Evolutionary conservation across 495 filamentous ascomycete species (phyloP), one percentile per base, ranked within the genome.

Genomic region (Trichoderma parareesei): DNA sequence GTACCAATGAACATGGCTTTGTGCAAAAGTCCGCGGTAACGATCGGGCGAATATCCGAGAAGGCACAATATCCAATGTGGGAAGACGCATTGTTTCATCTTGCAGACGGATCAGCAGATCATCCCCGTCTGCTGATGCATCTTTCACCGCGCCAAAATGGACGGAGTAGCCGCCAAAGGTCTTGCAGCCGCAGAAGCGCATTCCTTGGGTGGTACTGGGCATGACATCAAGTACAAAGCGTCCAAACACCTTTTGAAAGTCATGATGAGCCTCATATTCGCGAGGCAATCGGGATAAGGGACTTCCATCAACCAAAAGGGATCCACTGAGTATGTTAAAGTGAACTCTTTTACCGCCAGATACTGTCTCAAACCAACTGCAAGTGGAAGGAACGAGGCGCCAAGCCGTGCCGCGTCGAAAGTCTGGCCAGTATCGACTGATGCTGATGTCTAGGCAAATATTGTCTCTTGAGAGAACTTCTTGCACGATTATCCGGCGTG

Each of bases 1-100:
- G 48, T 55, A 55, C 87, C 87, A 90, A 65, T 90, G 86, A 0
- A 81, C 69, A 65, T 75, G 84, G 33, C 81, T 67, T 5, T 77
- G 59, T 5, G 82, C 64, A 27, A 88, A 79, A 0, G 71, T 64
- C 0, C 27, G 55, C 9, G 87, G 84, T 16, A 88, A 72, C 57
- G 78, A 78, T 0, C 65, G 69, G 0, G 18, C 14, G 8, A 88
- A 75, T 18, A 78, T 42, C 13, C 69, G 14, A 4, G 64, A 43
- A 0, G 84, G 81, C 7, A 88, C 64, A 0, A 84, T 68, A 67
- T 88, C 82, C 5, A 75, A 75, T 0, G 65, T 62, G 5, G 68
- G 65, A 5, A 35, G 27, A 27, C 27, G 27, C 27, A 27, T 27
- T 27, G 27, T 53, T 20, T 55, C 9, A 9, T 18, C 48, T 18